Evolutionary conservation across 306 rosid genomes (phyloP).

Genomic region (Medicago truncatula): DNA sequence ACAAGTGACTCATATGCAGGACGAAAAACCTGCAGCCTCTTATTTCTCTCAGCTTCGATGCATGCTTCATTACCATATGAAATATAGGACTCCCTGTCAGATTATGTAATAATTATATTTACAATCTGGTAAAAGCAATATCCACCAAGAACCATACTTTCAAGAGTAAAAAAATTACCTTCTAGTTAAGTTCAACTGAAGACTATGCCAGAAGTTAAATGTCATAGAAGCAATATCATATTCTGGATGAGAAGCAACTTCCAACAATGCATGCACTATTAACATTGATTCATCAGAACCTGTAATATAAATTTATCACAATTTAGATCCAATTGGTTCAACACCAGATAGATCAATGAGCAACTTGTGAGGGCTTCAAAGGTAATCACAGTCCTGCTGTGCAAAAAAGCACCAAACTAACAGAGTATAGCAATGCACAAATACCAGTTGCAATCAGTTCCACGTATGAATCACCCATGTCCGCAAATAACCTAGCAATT

Average conservation of each 20-base stretch:
- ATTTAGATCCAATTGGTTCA: constrained; percentile 36
- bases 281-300: constrained; percentile 93
- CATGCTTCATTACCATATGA: constrained; percentile 74
- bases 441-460: constrained; percentile 92
- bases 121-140: constrained; percentile 41
- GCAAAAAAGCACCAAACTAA: constrained; percentile 42
- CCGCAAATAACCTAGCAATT: constrained; percentile 95
- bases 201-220: constrained; percentile 98
- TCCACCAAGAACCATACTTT: constrained; percentile 14
- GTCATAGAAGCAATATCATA: constrained; percentile 93
- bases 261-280: constrained; percentile 89
- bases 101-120: constrained; percentile 40
- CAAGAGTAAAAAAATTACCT: constrained; percentile 53
- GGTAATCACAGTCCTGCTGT: constrained; percentile 24
- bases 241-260: constrained; percentile 98
- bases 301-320: constrained; percentile 50
- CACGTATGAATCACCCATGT: constrained; percentile 98
- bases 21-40: constrained; percentile 82
- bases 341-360: constrained; percentile 34
- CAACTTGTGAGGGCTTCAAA: constrained; percentile 33
- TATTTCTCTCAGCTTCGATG: constrained; percentile 86
- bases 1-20: constrained; percentile 97
- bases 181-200: constrained; percentile 87
- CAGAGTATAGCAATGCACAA: not conserved
- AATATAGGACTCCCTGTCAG: constrained; percentile 74